phyloP scores from a whole-genome alignment of 148 eudicot genomes.

The Rhododendron kiyosumense region DNA sequence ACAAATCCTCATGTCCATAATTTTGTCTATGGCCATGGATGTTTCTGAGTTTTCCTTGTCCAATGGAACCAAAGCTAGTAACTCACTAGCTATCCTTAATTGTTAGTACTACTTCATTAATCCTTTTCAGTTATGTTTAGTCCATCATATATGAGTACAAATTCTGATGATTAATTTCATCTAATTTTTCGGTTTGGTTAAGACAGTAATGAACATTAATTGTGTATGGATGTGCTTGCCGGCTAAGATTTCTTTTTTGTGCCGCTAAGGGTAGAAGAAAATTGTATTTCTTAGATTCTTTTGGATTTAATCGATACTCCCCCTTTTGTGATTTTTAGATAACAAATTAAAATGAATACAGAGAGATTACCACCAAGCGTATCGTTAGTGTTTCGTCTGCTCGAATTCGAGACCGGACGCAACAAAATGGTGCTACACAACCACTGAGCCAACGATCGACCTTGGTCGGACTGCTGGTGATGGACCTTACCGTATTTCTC shows the following conservation, averaged over 20 bases:
- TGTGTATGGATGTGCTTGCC: not conserved
- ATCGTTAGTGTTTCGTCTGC: no score
- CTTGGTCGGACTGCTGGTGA: no score
- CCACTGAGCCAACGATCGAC: no score
- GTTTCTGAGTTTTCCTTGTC: constrained; percentile 5
- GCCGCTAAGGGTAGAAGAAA: no score
- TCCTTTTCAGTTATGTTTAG: not conserved
- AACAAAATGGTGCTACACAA: no score
- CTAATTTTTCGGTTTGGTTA: not conserved
- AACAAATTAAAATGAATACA: no score
- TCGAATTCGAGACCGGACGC: no score
- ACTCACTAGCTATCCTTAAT: constrained; percentile 19
- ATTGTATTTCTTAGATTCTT: no score
- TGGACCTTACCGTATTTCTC: no score
- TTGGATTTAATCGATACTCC: no score
- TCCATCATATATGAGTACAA: not conserved
- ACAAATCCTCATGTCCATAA: constrained; percentile 11
- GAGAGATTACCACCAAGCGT: no score
- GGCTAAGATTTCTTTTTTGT: not conserved
- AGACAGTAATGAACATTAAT: not conserved
- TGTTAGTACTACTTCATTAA: not conserved
- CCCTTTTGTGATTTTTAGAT: no score
- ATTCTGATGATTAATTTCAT: not conserved
- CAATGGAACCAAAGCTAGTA: constrained; percentile 17
- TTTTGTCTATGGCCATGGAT: constrained; percentile 19